These are phyloP conservation scores for Torulaspora quercuum DNA, from an alignment of 805 yeast genomes.

Conservation along the genomic window DNA sequence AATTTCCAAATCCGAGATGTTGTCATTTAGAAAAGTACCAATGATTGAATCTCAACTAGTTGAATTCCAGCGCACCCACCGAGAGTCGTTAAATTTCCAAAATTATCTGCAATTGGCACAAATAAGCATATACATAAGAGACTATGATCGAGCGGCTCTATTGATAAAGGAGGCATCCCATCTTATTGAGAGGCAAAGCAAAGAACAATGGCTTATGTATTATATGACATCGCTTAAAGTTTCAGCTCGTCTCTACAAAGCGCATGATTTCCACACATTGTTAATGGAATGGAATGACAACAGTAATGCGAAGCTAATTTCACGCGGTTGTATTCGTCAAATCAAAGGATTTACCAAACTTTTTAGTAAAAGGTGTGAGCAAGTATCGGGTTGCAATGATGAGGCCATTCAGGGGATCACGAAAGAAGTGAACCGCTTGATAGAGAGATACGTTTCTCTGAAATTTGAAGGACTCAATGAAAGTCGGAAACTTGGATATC, in stretches of 20 bases:
- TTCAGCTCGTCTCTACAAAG: slow-evolving; percentile 17
- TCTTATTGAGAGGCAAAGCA: slow-evolving; percentile 15
- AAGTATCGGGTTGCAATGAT: slow-evolving; percentile 3
- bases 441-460: slow-evolving; percentile 18
- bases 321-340: slow-evolving; percentile 24
- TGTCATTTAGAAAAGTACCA: slow-evolving; percentile 6
- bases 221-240: slow-evolving; percentile 23
- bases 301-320: slow-evolving; percentile 16
- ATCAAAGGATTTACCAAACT: slow-evolving; percentile 24
- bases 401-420: slow-evolving; percentile 12
- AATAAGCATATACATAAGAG: slow-evolving; percentile 17
- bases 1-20: slow-evolving; percentile 4
- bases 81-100: slow-evolving; percentile 19
- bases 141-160: slow-evolving; percentile 14
- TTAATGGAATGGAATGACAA: slow-evolving; percentile 31
- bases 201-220: slow-evolving; percentile 24
- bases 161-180: slow-evolving; percentile 10
- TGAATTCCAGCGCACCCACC: slow-evolving; percentile 19
- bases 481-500: slow-evolving; percentile 14
- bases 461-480: slow-evolving; percentile 28
- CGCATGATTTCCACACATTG: slow-evolving; percentile 13
- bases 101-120: slow-evolving; percentile 27
- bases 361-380: slow-evolving; percentile 15
- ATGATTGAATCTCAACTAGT: slow-evolving; percentile 11
- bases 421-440: slow-evolving; percentile 18